Evolutionary conservation across 306 rosid species (phyloP), one percentile per base, ranked within the genome.

Genomic region (Begonia loranthoides): DNA sequence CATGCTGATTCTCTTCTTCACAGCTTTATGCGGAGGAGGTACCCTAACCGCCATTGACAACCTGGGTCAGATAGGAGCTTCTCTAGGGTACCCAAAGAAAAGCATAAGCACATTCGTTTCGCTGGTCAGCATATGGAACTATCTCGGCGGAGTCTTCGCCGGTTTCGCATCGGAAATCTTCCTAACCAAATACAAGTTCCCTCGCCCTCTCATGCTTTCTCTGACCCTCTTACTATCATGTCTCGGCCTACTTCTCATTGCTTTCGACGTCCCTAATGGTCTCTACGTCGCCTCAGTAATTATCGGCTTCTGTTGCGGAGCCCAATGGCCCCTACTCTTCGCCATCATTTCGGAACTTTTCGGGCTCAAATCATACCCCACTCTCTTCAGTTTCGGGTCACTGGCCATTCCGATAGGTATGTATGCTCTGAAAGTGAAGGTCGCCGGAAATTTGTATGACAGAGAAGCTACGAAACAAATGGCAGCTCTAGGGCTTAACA

Each of bases 231-330:
- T 66, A 44, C 17, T 66, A 13, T 46, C 71, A 1, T 58, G 59
- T 22, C 50, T 52, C 28, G 71, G 71, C 16, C 60, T 50, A 19
- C 65, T 59, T 15, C 22, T 66, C 15, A 53, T 66, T 3, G 66
- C 71, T 1, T 66, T 59, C 45, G 45, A 66, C 24, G 14, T 59
- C 51, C 65, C 51, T 11, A 46, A 48, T 41, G 71, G 71, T 41
- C 61, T 66, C 54, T 66, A 66, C 34, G 56, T 59, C 14, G 56
- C 66, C n/a, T 61, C 73, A 1, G 56, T 67, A 13, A 24, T 72
- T 0, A 72, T 45, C 10, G 73, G 77, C 2, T 72, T 72, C 43
- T 52, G 66, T 58, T 72, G 65, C 13, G 77, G 77, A 0, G 73
- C 73, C 0, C 56, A 10, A 66, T n/a, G n/a, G n/a, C n/a, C n/a